phyloP scores from a whole-genome alignment of 2,329 filamentous ascomycete genomes.

The Ophiostoma quercus region DNA sequence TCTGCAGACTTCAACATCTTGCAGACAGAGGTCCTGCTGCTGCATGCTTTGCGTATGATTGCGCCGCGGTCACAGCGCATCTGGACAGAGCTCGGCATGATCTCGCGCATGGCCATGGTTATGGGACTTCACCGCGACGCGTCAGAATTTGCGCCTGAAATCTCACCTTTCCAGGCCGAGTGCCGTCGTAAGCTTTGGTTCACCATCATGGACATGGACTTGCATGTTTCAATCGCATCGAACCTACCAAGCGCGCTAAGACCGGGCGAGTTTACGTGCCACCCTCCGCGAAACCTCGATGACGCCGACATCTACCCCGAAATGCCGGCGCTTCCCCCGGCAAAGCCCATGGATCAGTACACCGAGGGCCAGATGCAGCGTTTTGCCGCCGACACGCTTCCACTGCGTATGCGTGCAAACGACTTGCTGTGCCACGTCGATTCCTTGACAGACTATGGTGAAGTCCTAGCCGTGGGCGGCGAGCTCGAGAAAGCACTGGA shows the following conservation, averaged over 20 bases:
- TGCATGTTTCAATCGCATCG: slow-evolving; percentile 50
- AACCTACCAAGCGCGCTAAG: slow-evolving; percentile 49
- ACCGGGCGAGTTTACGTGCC: slow-evolving; percentile 50
- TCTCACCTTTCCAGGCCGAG: slow-evolving; percentile 49
- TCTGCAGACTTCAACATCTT: slow-evolving; percentile 49
- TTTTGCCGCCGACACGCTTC: slow-evolving; percentile 48
- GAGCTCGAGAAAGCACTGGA: slow-evolving; percentile 51
- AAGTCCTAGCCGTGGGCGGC: slow-evolving; percentile 49
- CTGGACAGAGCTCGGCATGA: slow-evolving; percentile 52
- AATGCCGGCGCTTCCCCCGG: slow-evolving; percentile 45
- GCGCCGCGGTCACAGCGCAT: slow-evolving; percentile 45
- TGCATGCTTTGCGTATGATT: slow-evolving; percentile 50
- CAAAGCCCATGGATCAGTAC: slow-evolving; percentile 47
- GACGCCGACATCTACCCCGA: slow-evolving; percentile 46
- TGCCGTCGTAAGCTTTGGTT: slow-evolving; percentile 52
- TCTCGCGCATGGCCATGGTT: slow-evolving; percentile 54
- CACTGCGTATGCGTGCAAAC: slow-evolving; percentile 46
- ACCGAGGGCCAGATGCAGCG: slow-evolving; percentile 52
- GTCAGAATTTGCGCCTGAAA: slow-evolving; percentile 45
- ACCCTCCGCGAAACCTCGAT: slow-evolving; percentile 49
- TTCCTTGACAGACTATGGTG: slow-evolving; percentile 47
- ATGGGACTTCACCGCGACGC: slow-evolving; percentile 56
- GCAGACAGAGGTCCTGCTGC: slow-evolving; percentile 50
- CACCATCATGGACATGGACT: slow-evolving; percentile 52
- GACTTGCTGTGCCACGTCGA: slow-evolving; percentile 50